Evolutionary conservation across 2,329 filamentous ascomycete species (phyloP), one percentile per base, ranked within the genome.

Genomic region (Talaromyces albobiverticillius): DNA sequence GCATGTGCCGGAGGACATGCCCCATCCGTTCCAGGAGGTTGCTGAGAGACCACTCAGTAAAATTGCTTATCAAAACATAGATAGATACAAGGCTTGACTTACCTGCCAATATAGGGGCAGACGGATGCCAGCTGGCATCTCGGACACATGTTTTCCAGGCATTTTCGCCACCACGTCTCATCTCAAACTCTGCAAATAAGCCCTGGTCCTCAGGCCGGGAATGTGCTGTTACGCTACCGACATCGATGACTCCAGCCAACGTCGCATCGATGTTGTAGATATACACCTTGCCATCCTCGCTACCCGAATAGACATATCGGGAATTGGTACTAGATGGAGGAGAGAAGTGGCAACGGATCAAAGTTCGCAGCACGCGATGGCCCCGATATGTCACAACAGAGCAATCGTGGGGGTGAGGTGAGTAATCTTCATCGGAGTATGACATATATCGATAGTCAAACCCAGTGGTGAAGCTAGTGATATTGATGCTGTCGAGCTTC

Each of bases 251-350:
- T 4, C 82, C 84, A 0, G 89, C 90, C 10, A 89, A 66, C 0
- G 91, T 96, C 29, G 90, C 92, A 67, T 99, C 92, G 72, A 97
- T 76, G 67, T 97, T 97, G 81, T 89, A 99, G 40, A 97, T 82
- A 62, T 91, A 93, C 0, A 96, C 88, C 56, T 88, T 88, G 46
- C 94, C 94, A 61, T 96, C 90, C 59, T 90, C 85, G 63, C 89
- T 95, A 20, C 94, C 94, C 18, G 87, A 89, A 73, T 96, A 97
- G 20, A 99, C 91, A 67, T 96, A 97, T 62, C 90, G 82, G 8
- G 89, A 91, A 67, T 96, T 89, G 2, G 90, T 93, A 66, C 89
- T 92, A 10, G 82, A 84, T 0, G 90, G 85, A 0, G 94, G 94
- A 29, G 89, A 94, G 73, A 99, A 99, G 72, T 97, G 93, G 65